A percentile compares a stretch with the other conserved stretches of the same genome.
Conservation (phyloP, 257 asterid species). For the Ehretia macrophylla region DNA sequence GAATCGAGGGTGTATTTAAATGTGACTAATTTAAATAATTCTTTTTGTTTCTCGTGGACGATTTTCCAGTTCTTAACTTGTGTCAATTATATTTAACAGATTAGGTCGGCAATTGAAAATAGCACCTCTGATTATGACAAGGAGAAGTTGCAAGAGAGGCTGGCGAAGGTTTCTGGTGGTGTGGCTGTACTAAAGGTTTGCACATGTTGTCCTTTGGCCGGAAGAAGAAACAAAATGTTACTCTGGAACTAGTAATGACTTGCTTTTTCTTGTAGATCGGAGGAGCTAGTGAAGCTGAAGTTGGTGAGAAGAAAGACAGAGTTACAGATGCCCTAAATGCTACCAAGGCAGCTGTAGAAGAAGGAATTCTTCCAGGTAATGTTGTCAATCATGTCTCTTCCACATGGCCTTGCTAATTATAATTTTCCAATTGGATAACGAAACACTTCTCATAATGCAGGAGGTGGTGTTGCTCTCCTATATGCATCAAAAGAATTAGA, state of each 20-base stretch:
- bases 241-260: background rate
- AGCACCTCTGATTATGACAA: conserved; percentile 91
- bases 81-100: conserved; percentile 29
- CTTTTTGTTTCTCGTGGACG: background rate
- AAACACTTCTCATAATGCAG: conserved; percentile 20
- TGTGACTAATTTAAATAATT: background rate
- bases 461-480: conserved; percentile 89
- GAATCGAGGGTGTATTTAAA: too few species aligned
- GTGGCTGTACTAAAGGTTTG: conserved; percentile 90
- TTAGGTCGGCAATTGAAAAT: conserved; percentile 65
- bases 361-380: conserved; percentile 86
- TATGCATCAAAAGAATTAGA: conserved; percentile 82
- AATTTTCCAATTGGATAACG: conserved; percentile 1
- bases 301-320: conserved; percentile 90
- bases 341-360: conserved; percentile 97
- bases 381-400: background rate
- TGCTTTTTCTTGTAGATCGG: conserved; percentile 58
- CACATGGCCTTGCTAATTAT: background rate
- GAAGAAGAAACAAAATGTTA: too few species aligned
- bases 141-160: conserved; percentile 92
- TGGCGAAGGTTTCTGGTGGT: conserved; percentile 95
- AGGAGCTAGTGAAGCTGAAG: conserved; percentile 96
- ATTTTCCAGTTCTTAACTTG: background rate
- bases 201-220: background rate
- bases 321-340: conserved; percentile 95